Evolutionary conservation across 805 yeast genomes (phyloP), one percentile per base, ranked within the genome.

Genomic region (Candida railenensis): DNA sequence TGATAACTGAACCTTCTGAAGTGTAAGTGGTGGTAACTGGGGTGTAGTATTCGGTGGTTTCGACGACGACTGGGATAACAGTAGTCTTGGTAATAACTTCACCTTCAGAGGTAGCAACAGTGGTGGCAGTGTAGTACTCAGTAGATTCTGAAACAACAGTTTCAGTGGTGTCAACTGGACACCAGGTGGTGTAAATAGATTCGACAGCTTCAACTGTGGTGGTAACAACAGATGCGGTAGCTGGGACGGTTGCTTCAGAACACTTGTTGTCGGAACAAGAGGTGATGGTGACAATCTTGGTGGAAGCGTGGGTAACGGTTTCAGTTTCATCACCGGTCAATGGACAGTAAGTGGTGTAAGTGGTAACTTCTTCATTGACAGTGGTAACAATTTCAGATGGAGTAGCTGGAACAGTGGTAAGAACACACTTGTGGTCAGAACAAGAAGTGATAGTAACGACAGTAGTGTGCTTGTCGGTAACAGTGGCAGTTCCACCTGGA

Each of bases 151-250:
- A 25, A n/a, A 36, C 25, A 15, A 19, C 44, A 21, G 49, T 38
- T 33, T 42, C 54, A 43, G 58, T 47, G 22, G 52, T 53, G 21
- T 43, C 50, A 38, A 54, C 46, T 48, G 74, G 74, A 51, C 72
- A 66, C 59, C 58, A 68, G 34, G 74, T 68, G 50, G 74, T 66
- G 62, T 66, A 77, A 16, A 57, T 57, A 12, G 75, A 76, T 38
- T 43, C 61, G 2, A 49, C 48, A 14, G 74, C 66, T 42, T 46
- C 52, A 25, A 48, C 47, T 28, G 64, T 59, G 39, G 52, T 48
- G 37, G 68, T 57, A 45, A 59, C 56, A 14, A 53, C 45, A 42
- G 55, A 56, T 48, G 59, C 55, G 47, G 68, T 60, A 48, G 66
- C 65, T 37, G 64, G 53, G 18, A 63, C 56, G 12, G 66, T 50